Base-by-base conservation (phyloP, 2,329 filamentous ascomycete genomes). In the Colletotrichum nymphaeae region DNA sequence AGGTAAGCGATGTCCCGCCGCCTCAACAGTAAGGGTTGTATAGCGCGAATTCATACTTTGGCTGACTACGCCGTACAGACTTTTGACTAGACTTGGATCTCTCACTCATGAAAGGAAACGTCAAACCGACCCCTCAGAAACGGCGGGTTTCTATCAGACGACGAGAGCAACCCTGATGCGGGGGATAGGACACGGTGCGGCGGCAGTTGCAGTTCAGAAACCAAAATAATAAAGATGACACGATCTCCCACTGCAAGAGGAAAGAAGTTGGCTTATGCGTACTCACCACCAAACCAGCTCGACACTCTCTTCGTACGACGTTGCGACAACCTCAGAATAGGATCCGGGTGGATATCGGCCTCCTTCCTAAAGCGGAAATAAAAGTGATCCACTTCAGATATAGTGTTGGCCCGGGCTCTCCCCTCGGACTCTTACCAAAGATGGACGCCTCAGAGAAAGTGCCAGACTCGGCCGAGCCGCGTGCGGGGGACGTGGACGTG, bases 151-250 rank as follows among this genome's bases (percentile, higher is more conserved):
- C 35, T 26, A 22, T 9, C 26, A 58, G 7, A 22, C 32, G 19
- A 49, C 35, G 56, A 66, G 19, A 37, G 53, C 5, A 53, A 63
- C 58, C 12, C 26, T n/a, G 11, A 19, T 14, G 28, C 14, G 4
- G n/a, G 5, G 56, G 24, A 3, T n/a, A 37, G n/a, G 11, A 30
- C 64, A 58, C 32, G 26, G 28, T 0, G 53, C 42, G 52, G 52
- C 53, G 58, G 52, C 53, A 69, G 1, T 69, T 42, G n/a, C 12
- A 14, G 22, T 16, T 8, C 24, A n/a, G 37, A 24, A 55, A 37
- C 49, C 30, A 49, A 42, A 28, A 52, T 14, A 46, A 65, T 70
- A 56, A 56, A 70, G 49, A 62, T 56, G 42, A 56, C 22, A 64
- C 35, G 16, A n/a, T 26, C n/a, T 8, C 56, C 26, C 55, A 22